These are phyloP conservation scores for Talaromyces sp. DNA, from an alignment of 2,329 filamentous ascomycete genomes.

Conservation along the genomic window DNA sequence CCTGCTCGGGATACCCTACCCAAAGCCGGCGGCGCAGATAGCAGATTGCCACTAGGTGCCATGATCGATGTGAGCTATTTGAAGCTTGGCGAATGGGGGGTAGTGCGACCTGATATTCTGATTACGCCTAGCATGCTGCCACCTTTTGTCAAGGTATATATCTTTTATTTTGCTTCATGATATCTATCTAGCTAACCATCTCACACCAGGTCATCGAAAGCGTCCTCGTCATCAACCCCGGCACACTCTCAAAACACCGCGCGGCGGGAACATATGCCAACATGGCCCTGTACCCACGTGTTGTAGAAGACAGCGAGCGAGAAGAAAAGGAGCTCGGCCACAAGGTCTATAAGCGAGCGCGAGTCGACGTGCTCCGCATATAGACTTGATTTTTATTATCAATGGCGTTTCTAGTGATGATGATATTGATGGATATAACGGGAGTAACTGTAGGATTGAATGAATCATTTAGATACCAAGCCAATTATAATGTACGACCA, in stretches of 20 bases:
- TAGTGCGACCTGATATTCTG: slow-evolving; percentile 77
- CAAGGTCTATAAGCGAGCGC: slow-evolving; percentile 71
- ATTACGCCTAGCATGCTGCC: slow-evolving; percentile 76
- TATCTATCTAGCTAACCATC: background rate
- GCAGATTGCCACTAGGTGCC: slow-evolving; percentile 62
- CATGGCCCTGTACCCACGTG: slow-evolving; percentile 66
- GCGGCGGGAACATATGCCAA: slow-evolving; percentile 81
- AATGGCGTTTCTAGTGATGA: background rate
- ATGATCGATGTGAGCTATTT: slow-evolving; percentile 78
- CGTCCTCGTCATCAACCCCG: slow-evolving; percentile 86
- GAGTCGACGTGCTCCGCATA: slow-evolving; percentile 84
- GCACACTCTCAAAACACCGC: slow-evolving; percentile 75
- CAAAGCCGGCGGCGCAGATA: slow-evolving; percentile 53
- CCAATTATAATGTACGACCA: background rate
- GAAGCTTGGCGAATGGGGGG: slow-evolving; percentile 86
- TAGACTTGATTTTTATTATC: slow-evolving; percentile 25
- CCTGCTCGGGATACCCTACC: slow-evolving; percentile 62
- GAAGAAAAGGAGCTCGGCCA: slow-evolving; percentile 60
- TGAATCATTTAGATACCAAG: background rate
- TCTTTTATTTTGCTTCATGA: too few relatives aligned
- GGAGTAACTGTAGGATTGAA: background rate
- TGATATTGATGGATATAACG: background rate
- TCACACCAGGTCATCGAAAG: slow-evolving; percentile 72
- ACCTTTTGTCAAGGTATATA: slow-evolving; percentile 76
- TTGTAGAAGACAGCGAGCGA: slow-evolving; percentile 53